These are phyloP conservation scores for Eurotiales sp. DNA, from an alignment of 2,329 filamentous ascomycete genomes.

Conservation along the genomic window DNA sequence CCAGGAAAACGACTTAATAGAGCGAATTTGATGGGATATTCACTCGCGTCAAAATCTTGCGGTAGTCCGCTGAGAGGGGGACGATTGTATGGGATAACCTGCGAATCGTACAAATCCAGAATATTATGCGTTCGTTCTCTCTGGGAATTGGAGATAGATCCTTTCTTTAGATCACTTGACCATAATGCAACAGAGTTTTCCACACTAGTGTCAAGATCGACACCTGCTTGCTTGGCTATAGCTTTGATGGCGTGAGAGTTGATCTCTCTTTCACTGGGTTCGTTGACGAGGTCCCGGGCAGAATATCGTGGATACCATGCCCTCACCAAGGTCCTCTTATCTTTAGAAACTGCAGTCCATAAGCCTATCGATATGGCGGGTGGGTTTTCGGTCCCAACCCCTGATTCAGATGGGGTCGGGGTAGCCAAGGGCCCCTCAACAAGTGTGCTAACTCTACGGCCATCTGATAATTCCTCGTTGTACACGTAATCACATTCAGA, in stretches of 20 bases:
- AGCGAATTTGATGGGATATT: constrained; percentile 31
- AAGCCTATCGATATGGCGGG: constrained; percentile 35
- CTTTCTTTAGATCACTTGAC: constrained; percentile 36
- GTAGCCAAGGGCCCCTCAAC: constrained; percentile 2
- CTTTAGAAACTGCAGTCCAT: constrained; percentile 44
- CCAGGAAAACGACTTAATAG: constrained; percentile 36
- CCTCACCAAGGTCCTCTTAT: constrained; percentile 64
- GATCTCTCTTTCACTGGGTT: constrained; percentile 39
- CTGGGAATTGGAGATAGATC: constrained; percentile 15
- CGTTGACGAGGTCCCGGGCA: constrained; percentile 24
- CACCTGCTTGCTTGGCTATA: constrained; percentile 45
- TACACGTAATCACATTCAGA: constrained; percentile 68
- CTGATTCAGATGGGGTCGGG: constrained; percentile 24
- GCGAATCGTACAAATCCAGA: constrained; percentile 39
- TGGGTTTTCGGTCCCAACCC: constrained; percentile 19
- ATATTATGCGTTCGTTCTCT: constrained; percentile 17
- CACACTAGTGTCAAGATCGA: constrained; percentile 68
- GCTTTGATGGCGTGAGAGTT: constrained; percentile 65
- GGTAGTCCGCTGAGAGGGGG: constrained; percentile 37
- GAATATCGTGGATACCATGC: constrained; percentile 61
- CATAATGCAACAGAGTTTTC: constrained; percentile 57
- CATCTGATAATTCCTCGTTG: constrained; percentile 79
- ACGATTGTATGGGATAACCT: constrained; percentile 36
- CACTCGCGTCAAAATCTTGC: constrained; percentile 23
- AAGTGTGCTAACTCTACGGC: constrained; percentile 23